Percentiles rank a stretch among this genome's conserved stretches.
Evolutionary conservation across 768 basidiomycete genomes (phyloP).

Genomic region (Tulasnella sp.): DNA sequence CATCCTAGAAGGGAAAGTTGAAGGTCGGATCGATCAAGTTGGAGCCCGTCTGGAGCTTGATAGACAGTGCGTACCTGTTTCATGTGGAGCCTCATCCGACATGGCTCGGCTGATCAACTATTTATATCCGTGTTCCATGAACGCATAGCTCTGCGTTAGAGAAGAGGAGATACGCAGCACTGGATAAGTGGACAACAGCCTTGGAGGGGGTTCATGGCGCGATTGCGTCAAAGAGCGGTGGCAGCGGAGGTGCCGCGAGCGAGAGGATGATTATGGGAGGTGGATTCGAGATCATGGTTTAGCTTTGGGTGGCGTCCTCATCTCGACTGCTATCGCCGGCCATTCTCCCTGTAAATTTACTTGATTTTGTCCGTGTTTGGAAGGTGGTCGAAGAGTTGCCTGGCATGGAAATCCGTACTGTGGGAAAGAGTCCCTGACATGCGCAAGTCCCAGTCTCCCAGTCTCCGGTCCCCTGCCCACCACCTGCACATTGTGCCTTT

Average conservation of each 20-base stretch:
- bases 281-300: constrained; percentile 9
- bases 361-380: neutral
- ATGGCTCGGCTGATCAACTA: neutral
- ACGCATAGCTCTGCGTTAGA: constrained; percentile 68
- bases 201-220: constrained; percentile 68
- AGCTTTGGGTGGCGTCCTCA: neutral
- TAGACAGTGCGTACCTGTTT: constrained; percentile 50
- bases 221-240: constrained; percentile 52
- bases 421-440: neutral
- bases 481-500: neutral
- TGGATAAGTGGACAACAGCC: constrained; percentile 77
- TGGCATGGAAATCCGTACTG: neutral
- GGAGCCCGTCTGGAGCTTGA: constrained; percentile 88
- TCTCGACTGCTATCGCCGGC: neutral
- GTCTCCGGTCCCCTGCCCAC: neutral
- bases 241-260: constrained; percentile 7
- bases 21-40: constrained; percentile 95
- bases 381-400: neutral
- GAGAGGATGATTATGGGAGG: constrained; percentile 19
- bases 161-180: constrained; percentile 73
- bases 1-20: constrained; percentile 94
- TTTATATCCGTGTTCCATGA: neutral
- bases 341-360: neutral
- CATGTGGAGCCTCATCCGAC: neutral
- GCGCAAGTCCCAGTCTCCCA: too few relatives aligned